Evolutionary conservation across 208 protist species (phyloP).

Genomic region (Endotrypanum monterogeii): DNA sequence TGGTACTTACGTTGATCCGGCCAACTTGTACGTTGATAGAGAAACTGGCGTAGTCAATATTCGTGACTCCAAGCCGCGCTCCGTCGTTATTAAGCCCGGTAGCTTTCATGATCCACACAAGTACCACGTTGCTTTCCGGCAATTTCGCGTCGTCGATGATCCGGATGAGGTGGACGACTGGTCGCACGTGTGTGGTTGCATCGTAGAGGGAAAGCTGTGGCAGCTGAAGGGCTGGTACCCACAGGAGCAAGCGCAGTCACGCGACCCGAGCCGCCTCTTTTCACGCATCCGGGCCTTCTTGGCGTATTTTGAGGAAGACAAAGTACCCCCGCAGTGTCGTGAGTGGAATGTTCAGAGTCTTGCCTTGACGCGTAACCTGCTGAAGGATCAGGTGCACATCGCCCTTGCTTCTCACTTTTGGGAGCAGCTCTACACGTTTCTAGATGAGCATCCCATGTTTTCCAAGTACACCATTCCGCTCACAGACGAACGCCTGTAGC

Average conservation of each 20-base stretch:
- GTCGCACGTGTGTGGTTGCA: conserved; percentile 84
- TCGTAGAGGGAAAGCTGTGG: conserved; percentile 81
- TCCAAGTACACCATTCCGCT: conserved; percentile 65
- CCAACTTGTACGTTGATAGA: conserved; percentile 66
- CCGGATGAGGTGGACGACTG: conserved; percentile 71
- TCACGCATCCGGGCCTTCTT: conserved; percentile 74
- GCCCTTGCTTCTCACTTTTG: conserved; percentile 75
- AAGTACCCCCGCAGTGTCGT: conserved; percentile 62
- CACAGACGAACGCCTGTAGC: conserved; percentile 35
- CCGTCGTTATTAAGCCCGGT: conserved; percentile 69
- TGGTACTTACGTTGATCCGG: conserved; percentile 79
- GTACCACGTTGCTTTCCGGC: conserved; percentile 64
- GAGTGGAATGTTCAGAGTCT: conserved; percentile 85
- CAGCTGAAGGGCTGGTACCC: conserved; percentile 81
- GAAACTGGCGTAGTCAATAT: conserved; percentile 72
- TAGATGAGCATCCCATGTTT: conserved; percentile 82
- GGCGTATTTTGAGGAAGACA: conserved; percentile 90
- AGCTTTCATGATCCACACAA: conserved; percentile 73
- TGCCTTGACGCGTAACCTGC: conserved; percentile 61
- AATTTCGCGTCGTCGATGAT: conserved; percentile 85
- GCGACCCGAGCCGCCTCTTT: conserved; percentile 72
- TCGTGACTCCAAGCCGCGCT: conserved; percentile 69
- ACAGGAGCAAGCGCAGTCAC: conserved; percentile 19
- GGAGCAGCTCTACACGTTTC: conserved; percentile 82
- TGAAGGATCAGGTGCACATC: conserved; percentile 84